Evolutionary conservation across 2,329 filamentous ascomycete species (phyloP).

Genomic region (Neurospora sp.): DNA sequence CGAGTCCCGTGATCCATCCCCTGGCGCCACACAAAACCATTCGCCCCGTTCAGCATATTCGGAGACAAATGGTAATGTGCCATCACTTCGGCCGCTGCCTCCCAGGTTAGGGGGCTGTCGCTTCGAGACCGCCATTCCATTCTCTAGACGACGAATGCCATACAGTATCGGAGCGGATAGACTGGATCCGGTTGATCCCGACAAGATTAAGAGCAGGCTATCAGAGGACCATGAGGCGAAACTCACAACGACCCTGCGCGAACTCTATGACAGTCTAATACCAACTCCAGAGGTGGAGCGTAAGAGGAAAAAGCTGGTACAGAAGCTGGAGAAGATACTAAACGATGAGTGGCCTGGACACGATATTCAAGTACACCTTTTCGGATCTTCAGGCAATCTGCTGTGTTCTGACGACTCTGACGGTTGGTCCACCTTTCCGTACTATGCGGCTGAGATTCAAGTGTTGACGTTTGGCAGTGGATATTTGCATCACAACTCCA

Average conservation of each 20-base stretch:
- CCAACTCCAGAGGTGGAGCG: conserved; percentile 71
- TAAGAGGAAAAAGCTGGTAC: conserved; percentile 65
- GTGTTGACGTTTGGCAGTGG: conserved; percentile 51
- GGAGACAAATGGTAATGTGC: conserved; percentile 68
- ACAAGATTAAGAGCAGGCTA: conserved; percentile 62
- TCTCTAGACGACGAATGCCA: conserved; percentile 76
- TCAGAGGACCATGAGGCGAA: conserved; percentile 63
- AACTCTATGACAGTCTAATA: conserved; percentile 75
- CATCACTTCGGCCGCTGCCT: conserved; percentile 56
- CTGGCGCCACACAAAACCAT: conserved; percentile 63
- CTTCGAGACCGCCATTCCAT: conserved; percentile 78
- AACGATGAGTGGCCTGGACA: conserved; percentile 87
- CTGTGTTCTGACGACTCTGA: conserved; percentile 94
- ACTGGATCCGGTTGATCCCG: conserved; percentile 59
- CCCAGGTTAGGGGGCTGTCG: conserved; percentile 58
- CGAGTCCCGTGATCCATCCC: conserved; percentile 69
- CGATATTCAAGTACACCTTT: conserved; percentile 82
- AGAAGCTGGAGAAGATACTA: conserved; percentile 78
- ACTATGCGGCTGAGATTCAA: neutral
- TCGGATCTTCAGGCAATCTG: conserved; percentile 95
- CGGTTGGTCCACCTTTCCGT: conserved; percentile 44
- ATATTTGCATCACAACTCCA: conserved; percentile 92
- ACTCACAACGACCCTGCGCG: conserved; percentile 72
- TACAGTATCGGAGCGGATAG: conserved; percentile 80
- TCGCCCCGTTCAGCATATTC: conserved; percentile 87